Base-by-base conservation (phyloP, 208 protist species). In the Leishmania turanica region DNA sequence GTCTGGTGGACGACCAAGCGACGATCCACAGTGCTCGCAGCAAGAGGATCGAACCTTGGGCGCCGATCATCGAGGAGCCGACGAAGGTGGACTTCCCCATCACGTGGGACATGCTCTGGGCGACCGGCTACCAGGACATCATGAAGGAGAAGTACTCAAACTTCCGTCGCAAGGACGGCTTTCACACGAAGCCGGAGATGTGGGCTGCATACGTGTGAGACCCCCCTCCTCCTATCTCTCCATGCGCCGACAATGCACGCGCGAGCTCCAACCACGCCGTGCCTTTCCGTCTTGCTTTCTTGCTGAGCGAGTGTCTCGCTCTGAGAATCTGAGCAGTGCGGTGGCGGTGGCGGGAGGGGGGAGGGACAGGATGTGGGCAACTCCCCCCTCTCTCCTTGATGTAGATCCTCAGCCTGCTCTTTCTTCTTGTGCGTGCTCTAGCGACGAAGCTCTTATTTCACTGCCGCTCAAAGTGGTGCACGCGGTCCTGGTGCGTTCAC, bases 101-200 rank as follows among this genome's bases (percentile, higher is more conserved):
- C 81, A 96, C 95, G 58, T 85, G 93, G 66, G 95, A 98, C 80
- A 96, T 98, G 95, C 81, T 98, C 7, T 98, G 93, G 92, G 92
- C 92, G 64, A 93, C 89, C 37, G 87, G 92, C 72, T 98, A 96
- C 75, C 93, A 98, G 88, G 93, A 98, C 49, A 95, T 98, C 76
- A 90, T 98, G 82, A 79, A 89, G 83, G 79, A 80, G 19, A 98
- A 96, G 88, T 93, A 98, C 79, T 88, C 89, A 1, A 92, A 95
- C 79, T 95, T 83, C 75, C 89, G 87, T 58, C 92, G 95, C 62
- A 95, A 94, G 87, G 95, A 98, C 53, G 92, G 95, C 66, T 96
- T 87, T 79, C 92, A 96, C 80, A 96, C 95, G 31, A 92, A 92
- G 79, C 95, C 95, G 9, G 76, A 95, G 70, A 90, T 80, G 68